Base-by-base conservation (phyloP, 2,329 filamentous ascomycete genomes). In the Stromatinia cepivora region DNA sequence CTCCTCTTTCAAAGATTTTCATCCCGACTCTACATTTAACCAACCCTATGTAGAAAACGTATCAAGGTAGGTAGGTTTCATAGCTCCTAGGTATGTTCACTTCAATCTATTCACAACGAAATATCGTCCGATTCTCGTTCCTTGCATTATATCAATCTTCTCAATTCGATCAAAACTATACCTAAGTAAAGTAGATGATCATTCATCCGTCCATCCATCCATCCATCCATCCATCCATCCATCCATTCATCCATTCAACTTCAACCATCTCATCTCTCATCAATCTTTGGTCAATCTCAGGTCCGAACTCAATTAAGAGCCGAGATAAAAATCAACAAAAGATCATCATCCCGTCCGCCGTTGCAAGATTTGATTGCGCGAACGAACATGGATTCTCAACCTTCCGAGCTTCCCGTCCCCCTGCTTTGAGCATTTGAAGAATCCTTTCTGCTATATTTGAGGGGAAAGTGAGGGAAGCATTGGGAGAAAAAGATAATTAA, bases 361-460 rank as follows among this genome's bases (percentile, higher is more conserved):
- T 39, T 56, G 39, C 53, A 22, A 58, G 52, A 48, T 48, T 48
- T 46, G 54, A 58, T 56, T 36, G 64, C 28, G 39, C 50, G 36
- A 45, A 66, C 15, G 25, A 45, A 66, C 63, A 66, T 66, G 63
- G 63, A 45, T 66, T 42, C 28, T 34, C 22, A 54, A 57, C 36
- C 48, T 42, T 57, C 63, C 53, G 34, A 31, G 20, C 52, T 66
- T 57, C 36, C 53, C 53, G n/a, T 59, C 59, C 64, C 64, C 64
- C 64, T 66, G 64, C 31, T 42, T 45, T 58, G 64, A 66, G 50
- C 53, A 59, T 42, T 45, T 58, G 64, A 66, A 59, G 64, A 59
- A 66, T 48, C 28, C 39, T 39, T 36, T 50, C 17, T 13, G 39
- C 42, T 58, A 17, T 58, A 58, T 42, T 20, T 25, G n/a, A 25